Evolutionary conservation across 768 basidiomycete genomes (phyloP).

Genomic region (Rhizopogon vesiculosus): DNA sequence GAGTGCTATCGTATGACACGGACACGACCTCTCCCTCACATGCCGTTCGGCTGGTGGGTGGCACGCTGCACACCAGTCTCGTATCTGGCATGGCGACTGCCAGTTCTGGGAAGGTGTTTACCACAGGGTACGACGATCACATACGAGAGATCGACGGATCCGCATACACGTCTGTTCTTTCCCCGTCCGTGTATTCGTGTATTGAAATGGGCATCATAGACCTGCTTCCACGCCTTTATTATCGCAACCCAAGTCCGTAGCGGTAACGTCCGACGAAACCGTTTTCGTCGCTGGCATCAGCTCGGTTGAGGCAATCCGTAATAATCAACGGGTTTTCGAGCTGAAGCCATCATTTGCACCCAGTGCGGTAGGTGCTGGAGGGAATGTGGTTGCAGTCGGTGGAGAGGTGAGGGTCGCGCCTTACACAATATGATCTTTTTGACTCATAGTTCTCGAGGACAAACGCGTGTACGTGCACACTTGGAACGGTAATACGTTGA

Average conservation of each 20-base stretch:
- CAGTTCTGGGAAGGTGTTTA: slow-evolving; percentile 50
- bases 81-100: slow-evolving; percentile 57
- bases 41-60: slow-evolving; percentile 43
- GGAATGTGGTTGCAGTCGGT: slow-evolving; percentile 61
- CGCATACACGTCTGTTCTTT: slow-evolving; percentile 45
- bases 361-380: slow-evolving; percentile 50
- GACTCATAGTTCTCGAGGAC: slow-evolving; percentile 42
- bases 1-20: slow-evolving; percentile 59
- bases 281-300: slow-evolving; percentile 51
- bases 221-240: slow-evolving; percentile 45
- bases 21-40: slow-evolving; percentile 15
- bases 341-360: slow-evolving; percentile 49
- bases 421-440: slow-evolving; percentile 1
- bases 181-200: background rate
- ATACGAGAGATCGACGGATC: slow-evolving; percentile 60
- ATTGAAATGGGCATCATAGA: slow-evolving; percentile 26
- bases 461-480: slow-evolving; percentile 68
- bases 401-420: slow-evolving; percentile 51
- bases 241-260: slow-evolving; percentile 67
- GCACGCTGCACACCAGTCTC: slow-evolving; percentile 66
- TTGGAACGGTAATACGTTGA: slow-evolving; percentile 65
- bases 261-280: slow-evolving; percentile 53
- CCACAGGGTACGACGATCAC: slow-evolving; percentile 77
- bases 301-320: slow-evolving; percentile 58
- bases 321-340: slow-evolving; percentile 64